Percentiles rank a stretch among this genome's conserved stretches.
These are phyloP conservation scores for Aspergillus incahuasiensis DNA, from an alignment of 495 filamentous ascomycete genomes.

Conservation along the genomic window DNA sequence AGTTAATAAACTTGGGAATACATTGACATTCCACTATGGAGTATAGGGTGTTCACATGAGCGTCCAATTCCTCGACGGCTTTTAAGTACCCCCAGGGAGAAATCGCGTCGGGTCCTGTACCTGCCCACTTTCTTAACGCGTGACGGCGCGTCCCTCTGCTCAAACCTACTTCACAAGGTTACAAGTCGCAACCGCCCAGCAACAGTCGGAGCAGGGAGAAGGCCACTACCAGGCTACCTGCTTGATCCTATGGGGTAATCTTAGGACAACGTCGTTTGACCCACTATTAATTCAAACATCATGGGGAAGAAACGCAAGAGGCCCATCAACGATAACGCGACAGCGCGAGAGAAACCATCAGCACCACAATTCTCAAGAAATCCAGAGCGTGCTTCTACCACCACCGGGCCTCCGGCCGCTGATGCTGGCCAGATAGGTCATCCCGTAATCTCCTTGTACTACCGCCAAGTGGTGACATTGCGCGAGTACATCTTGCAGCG, in stretches of 20 bases:
- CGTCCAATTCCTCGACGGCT: too few relatives aligned
- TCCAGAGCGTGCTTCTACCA: constrained; percentile 16
- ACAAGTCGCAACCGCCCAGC: neutral
- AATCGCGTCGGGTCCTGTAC: too few relatives aligned
- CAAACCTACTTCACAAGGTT: too few relatives aligned
- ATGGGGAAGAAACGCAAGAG: constrained; percentile 47
- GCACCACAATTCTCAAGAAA: constrained; percentile 17
- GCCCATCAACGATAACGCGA: constrained; percentile 29
- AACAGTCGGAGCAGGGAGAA: neutral
- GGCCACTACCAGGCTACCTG: too few relatives aligned
- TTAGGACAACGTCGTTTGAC: neutral
- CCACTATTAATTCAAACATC: neutral
- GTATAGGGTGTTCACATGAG: too few relatives aligned
- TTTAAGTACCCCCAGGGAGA: too few relatives aligned
- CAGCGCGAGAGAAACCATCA: constrained; percentile 11
- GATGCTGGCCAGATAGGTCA: constrained; percentile 35
- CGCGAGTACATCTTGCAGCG: constrained; percentile 62
- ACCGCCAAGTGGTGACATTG: constrained; percentile 60
- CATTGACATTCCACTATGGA: too few relatives aligned
- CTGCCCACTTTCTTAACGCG: too few relatives aligned
- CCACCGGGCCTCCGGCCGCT: constrained; percentile 6
- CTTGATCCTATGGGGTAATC: neutral
- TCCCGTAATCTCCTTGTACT: constrained; percentile 71
- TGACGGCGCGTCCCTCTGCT: too few relatives aligned
- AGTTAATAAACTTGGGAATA: too few relatives aligned